These are phyloP conservation scores for Isochrysis galbana DNA, from an alignment of 78 protist genomes.

Conservation along the genomic window DNA sequence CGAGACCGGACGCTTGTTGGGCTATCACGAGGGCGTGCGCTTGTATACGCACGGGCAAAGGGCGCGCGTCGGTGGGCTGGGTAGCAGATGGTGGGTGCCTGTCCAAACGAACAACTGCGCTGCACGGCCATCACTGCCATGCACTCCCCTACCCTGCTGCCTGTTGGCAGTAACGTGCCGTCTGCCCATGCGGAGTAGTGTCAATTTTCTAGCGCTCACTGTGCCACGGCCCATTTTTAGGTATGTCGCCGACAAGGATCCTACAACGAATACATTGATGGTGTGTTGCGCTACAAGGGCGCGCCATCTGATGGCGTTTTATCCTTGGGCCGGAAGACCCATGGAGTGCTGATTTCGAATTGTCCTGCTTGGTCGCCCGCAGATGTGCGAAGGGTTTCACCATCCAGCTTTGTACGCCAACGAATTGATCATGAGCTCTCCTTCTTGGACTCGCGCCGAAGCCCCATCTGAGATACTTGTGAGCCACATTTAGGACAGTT, in stretches of 20 bases:
- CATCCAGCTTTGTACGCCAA: too few species aligned
- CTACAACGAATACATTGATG: not conserved
- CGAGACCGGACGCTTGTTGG: not conserved
- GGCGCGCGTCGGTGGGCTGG: conserved; percentile 37
- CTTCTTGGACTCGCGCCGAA: too few species aligned
- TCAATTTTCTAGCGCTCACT: too few species aligned
- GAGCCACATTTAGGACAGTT: too few species aligned
- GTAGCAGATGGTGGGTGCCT: not conserved
- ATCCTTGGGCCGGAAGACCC: not conserved
- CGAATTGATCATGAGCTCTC: too few species aligned
- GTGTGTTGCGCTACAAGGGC: not conserved
- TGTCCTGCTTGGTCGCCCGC: too few species aligned
- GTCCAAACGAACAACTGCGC: not conserved
- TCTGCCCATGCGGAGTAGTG: too few species aligned
- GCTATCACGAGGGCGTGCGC: not conserved
- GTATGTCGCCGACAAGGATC: not conserved
- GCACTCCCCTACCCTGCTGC: too few species aligned
- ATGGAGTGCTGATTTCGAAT: not conserved
- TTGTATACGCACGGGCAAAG: conserved; percentile 38
- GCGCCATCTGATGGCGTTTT: not conserved
- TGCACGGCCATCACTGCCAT: not conserved
- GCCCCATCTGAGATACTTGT: too few species aligned
- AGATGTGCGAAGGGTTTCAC: too few species aligned
- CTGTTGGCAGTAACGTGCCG: too few species aligned
- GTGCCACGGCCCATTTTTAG: too few species aligned